Percentiles rank a stretch among this genome's conserved stretches.
Evolutionary conservation across 495 filamentous ascomycete species (phyloP).

Genomic region (Xylaria sp.): DNA sequence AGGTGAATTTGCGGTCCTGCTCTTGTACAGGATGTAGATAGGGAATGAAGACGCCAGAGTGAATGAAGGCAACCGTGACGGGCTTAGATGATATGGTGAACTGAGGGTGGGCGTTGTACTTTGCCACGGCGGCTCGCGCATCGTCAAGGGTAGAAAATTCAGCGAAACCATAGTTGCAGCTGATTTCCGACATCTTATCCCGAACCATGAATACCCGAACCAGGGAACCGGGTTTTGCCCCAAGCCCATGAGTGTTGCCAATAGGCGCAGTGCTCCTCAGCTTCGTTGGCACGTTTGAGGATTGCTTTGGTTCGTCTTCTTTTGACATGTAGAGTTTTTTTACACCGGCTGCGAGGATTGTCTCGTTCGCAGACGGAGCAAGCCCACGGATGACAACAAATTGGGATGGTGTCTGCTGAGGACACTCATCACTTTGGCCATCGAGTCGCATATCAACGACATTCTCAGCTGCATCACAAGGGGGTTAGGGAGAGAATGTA

Average conservation of each 20-base stretch:
- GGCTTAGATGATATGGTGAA: constrained; percentile 86
- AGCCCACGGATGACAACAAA: constrained; percentile 81
- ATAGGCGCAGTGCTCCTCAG: constrained; percentile 78
- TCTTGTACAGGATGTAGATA: constrained; percentile 60
- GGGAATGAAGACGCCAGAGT: constrained; percentile 88
- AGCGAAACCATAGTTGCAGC: constrained; percentile 88
- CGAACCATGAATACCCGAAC: constrained; percentile 81
- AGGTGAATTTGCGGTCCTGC: constrained; percentile 68
- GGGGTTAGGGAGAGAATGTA: constrained; percentile 19
- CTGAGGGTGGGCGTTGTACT: constrained; percentile 76
- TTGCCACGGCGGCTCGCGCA: constrained; percentile 76
- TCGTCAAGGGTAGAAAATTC: constrained; percentile 82
- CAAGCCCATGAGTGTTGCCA: constrained; percentile 69
- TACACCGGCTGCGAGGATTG: constrained; percentile 78
- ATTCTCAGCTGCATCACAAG: constrained; percentile 36
- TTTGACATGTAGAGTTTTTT: constrained; percentile 73
- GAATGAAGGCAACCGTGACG: constrained; percentile 78
- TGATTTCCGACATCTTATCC: constrained; percentile 75
- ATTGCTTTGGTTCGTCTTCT: constrained; percentile 53
- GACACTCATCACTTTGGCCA: constrained; percentile 83
- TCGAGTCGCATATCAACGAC: constrained; percentile 51
- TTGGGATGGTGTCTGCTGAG: constrained; percentile 76
- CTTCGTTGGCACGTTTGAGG: constrained; percentile 53
- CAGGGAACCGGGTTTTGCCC: constrained; percentile 78
- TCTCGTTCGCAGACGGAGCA: constrained; percentile 76